phyloP scores from a whole-genome alignment of 306 rosid genomes.

The Abrus pulchellus region DNA sequence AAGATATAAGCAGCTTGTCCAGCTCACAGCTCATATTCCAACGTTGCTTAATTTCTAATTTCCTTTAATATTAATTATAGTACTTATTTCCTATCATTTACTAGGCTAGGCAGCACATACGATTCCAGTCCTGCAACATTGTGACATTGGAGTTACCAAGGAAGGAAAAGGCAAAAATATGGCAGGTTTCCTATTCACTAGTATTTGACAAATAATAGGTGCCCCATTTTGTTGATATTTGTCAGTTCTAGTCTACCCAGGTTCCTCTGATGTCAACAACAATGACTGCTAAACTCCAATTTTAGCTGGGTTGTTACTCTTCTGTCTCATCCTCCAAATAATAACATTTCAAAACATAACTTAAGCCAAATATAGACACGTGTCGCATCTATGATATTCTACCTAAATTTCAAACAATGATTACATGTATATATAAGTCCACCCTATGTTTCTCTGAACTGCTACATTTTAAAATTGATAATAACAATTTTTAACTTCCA shows the following conservation, averaged over 20 bases:
- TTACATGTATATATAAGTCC: background rate
- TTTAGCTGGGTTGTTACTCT: background rate
- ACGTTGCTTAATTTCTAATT: background rate
- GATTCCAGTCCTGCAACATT: background rate
- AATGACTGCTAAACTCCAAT: background rate
- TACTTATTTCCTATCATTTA: background rate
- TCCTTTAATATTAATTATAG: background rate
- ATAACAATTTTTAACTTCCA: background rate
- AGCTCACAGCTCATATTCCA: background rate
- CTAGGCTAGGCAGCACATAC: background rate
- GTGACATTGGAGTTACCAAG: background rate
- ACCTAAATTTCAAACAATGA: background rate
- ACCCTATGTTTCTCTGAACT: background rate
- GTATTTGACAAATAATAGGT: background rate
- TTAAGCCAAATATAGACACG: background rate
- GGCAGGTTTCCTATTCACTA: constrained; percentile 3
- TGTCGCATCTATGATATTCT: background rate
- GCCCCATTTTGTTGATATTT: background rate
- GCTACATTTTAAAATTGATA: constrained; percentile 1
- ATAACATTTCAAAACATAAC: background rate
- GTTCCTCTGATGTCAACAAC: background rate
- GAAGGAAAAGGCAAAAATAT: constrained; percentile 7
- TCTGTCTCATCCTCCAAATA: background rate
- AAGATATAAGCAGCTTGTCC: constrained; percentile 3
- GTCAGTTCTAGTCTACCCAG: background rate